Evolutionary conservation across 495 filamentous ascomycete genomes (phyloP), one percentile per base, ranked within the genome.

Genomic region (Patellaria atrata): DNA sequence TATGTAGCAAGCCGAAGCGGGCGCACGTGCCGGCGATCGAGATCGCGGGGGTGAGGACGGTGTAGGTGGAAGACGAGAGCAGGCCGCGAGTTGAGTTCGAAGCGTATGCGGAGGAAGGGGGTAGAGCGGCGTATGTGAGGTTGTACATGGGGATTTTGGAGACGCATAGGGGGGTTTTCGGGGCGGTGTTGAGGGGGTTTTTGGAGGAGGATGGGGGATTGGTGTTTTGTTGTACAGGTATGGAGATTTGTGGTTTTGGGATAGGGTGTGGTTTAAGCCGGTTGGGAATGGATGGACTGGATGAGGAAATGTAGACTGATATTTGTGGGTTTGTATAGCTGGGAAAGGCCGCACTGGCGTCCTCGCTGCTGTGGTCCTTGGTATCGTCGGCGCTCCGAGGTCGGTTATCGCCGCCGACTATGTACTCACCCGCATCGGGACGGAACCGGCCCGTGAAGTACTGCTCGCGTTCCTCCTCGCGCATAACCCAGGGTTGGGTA

Each of bases 331-430:
- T 25, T 8, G 2, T 15, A 14, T 21, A 45, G 68, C 65, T 11
- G 71, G 71, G 0, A 76, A 76, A 46, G 71, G 75, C 51, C 58
- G 75, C 26, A 81, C 76, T 1, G 76, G 77, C 8, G 59, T 79
- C 2, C 48, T 79, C 26, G 61, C 63, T 37, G 75, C 71, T 15
- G 40, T 80, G 6, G 46, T 79, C 15, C 55, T 80, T 5, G 53
- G 60, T 27, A 53, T 80, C 7, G 72, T 63, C 30, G 70, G 71
- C 16, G 63, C 73, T 0, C 40, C 57, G 0, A 64, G 75, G 44
- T 61, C 69, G 11, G 38, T 57, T n/a, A 61, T 80, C 21, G 67
- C 70, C 5, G 49, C 68, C 25, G 76, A 79, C 50, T 81, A 79
- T 50, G 59, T 59, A 27, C 55, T 80, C 10, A 75, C 73, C 0